A percentile compares a stretch with the other conserved stretches of the same genome.
Conservation (phyloP, 1,139 yeast species). For the Hemisphaericaspora xylanilytica region DNA sequence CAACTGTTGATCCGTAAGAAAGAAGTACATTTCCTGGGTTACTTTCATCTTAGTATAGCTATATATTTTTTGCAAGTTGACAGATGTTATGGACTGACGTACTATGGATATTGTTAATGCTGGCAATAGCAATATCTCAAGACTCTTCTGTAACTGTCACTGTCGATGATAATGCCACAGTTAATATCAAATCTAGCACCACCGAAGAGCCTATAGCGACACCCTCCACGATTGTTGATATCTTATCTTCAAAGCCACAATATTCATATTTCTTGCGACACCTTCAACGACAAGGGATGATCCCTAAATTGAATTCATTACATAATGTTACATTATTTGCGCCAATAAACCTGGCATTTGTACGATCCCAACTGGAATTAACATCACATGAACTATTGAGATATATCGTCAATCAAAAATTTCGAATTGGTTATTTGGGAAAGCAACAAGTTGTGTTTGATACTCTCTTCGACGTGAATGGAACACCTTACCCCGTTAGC, state of each 20-base stretch:
- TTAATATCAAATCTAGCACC: not conserved
- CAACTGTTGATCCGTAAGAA: no score
- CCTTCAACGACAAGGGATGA: conserved; percentile 63
- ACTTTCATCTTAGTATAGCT: not conserved
- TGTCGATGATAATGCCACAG: conserved; percentile 7
- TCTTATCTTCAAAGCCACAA: conserved; percentile 69
- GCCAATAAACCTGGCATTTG: conserved; percentile 83
- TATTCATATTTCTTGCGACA: conserved; percentile 67
- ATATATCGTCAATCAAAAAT: conserved; percentile 35
- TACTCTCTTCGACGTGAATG: conserved; percentile 25
- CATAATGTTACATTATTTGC: conserved; percentile 76
- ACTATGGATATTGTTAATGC: conserved; percentile 6
- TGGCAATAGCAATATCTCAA: conserved; percentile 6
- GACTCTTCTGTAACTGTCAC: not conserved
- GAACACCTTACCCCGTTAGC: conserved; percentile 24
- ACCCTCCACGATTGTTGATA: conserved; percentile 66
- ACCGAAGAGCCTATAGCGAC: conserved; percentile 17
- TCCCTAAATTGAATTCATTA: conserved; percentile 65
- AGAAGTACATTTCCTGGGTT: no score
- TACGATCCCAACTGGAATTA: conserved; percentile 10
- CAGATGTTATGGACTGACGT: conserved; percentile 4
- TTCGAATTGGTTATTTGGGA: conserved; percentile 35
- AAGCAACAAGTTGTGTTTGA: conserved; percentile 28
- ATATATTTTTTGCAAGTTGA: not conserved
- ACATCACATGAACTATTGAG: conserved; percentile 26